Percentiles rank a stretch among this genome's conserved stretches.
Conservation (phyloP, 768 basidiomycete genomes). For the Omphalotus guepiniiformis region DNA sequence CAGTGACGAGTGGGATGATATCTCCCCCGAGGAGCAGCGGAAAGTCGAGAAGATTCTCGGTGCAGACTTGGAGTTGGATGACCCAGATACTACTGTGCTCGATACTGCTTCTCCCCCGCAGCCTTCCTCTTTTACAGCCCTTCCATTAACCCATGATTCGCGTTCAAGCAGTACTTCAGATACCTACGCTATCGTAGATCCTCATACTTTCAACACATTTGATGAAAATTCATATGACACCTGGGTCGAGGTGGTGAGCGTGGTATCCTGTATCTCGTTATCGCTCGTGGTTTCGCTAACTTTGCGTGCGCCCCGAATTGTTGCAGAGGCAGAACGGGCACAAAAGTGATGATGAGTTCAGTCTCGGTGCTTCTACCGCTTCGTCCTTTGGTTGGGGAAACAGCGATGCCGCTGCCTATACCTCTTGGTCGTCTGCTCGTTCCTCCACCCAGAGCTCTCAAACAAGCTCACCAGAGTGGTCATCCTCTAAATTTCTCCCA, state of each 20-base stretch:
- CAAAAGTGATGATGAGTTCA: constrained; percentile 9
- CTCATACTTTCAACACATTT: constrained; percentile 27
- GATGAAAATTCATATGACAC: constrained; percentile 29
- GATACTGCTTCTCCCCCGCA: constrained; percentile 13
- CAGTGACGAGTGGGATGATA: constrained; percentile 42
- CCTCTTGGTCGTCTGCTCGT: constrained; percentile 18
- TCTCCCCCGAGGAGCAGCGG: constrained; percentile 32
- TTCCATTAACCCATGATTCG: background rate
- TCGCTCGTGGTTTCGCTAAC: background rate
- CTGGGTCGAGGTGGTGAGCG: constrained; percentile 9
- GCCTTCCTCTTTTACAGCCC: constrained; percentile 4
- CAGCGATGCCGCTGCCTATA: constrained; percentile 11
- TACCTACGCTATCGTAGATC: constrained; percentile 41
- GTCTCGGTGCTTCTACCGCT: constrained; percentile 19
- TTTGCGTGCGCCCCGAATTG: no score
- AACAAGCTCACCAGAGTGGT: constrained; percentile 19
- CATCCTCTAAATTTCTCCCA: constrained; percentile 16
- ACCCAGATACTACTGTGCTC: constrained; percentile 3
- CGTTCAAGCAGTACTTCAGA: constrained; percentile 30
- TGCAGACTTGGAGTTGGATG: constrained; percentile 30
- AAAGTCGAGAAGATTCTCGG: constrained; percentile 34
- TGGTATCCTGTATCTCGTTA: constrained; percentile 15
- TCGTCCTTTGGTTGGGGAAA: constrained; percentile 15
- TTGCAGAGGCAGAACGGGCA: no score
- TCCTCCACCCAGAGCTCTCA: constrained; percentile 24